A percentile compares a stretch with the other conserved stretches of the same genome.
Conservation (phyloP, 768 basidiomycete genomes). For the Clitopilus hobsonii region DNA sequence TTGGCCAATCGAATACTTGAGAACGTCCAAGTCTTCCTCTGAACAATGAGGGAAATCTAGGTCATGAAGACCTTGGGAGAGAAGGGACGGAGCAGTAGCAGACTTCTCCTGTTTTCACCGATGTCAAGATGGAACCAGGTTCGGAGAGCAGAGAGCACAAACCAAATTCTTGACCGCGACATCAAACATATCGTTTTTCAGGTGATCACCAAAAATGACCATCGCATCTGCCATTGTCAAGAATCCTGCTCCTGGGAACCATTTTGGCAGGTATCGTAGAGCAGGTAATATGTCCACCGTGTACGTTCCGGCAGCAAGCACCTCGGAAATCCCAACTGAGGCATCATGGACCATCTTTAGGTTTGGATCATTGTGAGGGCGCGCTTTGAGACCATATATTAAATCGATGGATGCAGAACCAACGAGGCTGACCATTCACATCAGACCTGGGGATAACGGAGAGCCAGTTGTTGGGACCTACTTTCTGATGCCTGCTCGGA, state of each 20-base stretch:
- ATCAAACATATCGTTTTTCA: too few relatives aligned
- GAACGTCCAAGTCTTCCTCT: background rate
- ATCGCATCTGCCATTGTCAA: too few relatives aligned
- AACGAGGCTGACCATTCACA: too few relatives aligned
- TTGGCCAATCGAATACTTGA: background rate
- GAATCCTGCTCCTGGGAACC: constrained; percentile 26
- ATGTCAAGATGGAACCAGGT: constrained; percentile 20
- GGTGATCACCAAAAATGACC: too few relatives aligned
- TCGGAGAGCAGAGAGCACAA: too few relatives aligned
- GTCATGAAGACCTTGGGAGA: background rate
- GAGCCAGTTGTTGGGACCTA: constrained; percentile 1
- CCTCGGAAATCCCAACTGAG: constrained; percentile 16
- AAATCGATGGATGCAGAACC: constrained; percentile 24
- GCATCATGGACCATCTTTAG: constrained; percentile 20
- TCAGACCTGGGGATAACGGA: too few relatives aligned
- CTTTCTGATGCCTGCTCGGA: constrained; percentile 9
- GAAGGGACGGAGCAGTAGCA: background rate
- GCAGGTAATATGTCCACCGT: constrained; percentile 25
- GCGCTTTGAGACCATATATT: constrained; percentile 27
- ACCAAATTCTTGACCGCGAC: too few relatives aligned
- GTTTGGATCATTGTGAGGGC: constrained; percentile 28
- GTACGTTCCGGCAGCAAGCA: constrained; percentile 24
- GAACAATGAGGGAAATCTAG: background rate
- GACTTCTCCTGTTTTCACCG: constrained; percentile 1
- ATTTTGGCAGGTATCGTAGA: constrained; percentile 28